These are phyloP conservation scores for Umbelopsis sp. DNA, from an alignment of 192 early-diverging fungal species.

Conservation along the genomic window DNA sequence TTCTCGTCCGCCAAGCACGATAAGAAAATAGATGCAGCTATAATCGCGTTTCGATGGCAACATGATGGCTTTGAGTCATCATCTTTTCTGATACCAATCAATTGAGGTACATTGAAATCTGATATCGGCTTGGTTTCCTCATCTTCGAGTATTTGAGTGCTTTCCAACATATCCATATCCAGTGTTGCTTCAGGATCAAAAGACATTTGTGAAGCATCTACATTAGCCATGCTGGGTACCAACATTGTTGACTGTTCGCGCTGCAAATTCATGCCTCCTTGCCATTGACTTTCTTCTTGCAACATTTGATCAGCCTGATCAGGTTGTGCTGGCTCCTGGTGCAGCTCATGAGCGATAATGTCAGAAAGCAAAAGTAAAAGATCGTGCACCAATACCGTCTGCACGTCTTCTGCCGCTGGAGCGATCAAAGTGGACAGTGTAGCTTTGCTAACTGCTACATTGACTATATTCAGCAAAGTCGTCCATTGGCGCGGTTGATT, in stretches of 20 bases:
- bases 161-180: constrained; percentile 28
- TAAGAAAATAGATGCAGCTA: not conserved
- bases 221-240: constrained; percentile 15
- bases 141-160: constrained; percentile 8
- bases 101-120: not conserved
- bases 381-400: constrained; percentile 1
- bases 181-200: constrained; percentile 32
- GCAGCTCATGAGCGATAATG: constrained; percentile 19
- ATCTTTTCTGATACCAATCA: not conserved
- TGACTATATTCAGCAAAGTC: constrained; percentile 21
- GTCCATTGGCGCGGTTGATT: constrained; percentile 31
- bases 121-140: not conserved
- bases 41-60: not conserved
- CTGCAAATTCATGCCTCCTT: not conserved
- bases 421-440: constrained; percentile 4
- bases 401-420: not conserved
- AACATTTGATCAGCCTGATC: not conserved
- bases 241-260: constrained; percentile 17
- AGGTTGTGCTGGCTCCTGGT: constrained; percentile 4
- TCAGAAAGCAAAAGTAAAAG: constrained; percentile 12
- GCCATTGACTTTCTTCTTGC: constrained; percentile 10
- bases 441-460: not conserved
- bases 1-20: constrained; percentile 3
- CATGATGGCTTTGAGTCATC: not conserved
- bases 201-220: constrained; percentile 19